phyloP scores from a whole-genome alignment of 148 eudicot genomes.

The Cornus controversa region DNA sequence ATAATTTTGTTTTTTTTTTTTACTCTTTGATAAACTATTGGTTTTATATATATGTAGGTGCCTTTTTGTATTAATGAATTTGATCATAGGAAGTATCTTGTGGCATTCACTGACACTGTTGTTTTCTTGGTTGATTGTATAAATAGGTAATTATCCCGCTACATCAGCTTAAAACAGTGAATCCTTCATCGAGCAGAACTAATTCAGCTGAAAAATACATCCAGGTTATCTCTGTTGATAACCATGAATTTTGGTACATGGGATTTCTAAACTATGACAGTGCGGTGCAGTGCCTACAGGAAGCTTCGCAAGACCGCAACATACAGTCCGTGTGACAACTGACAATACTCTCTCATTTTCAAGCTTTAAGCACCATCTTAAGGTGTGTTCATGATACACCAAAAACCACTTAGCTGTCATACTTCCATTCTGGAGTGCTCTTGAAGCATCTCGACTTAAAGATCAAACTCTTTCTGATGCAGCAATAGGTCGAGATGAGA shows the following conservation, averaged over 20 bases:
- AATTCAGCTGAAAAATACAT: conserved; percentile 80
- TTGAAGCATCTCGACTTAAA: background rate
- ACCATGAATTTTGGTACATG: conserved; percentile 96
- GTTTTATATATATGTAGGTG: background rate
- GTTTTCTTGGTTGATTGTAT: background rate
- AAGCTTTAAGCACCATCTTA: background rate
- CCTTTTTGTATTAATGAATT: background rate
- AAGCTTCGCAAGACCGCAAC: conserved; percentile 38
- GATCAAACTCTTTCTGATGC: background rate
- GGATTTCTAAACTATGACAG: conserved; percentile 72
- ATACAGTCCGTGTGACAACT: conserved; percentile 46
- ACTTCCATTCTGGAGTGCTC: background rate
- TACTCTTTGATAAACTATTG: no score
- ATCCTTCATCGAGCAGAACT: conserved; percentile 68
- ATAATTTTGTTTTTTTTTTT: no score
- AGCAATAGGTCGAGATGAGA: background rate
- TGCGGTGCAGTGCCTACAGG: conserved; percentile 59
- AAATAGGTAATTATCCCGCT: conserved; percentile 82
- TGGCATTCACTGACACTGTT: background rate
- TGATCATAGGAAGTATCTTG: background rate
- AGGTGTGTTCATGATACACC: background rate
- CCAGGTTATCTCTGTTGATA: conserved; percentile 82
- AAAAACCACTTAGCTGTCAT: background rate
- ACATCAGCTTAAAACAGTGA: conserved; percentile 81
- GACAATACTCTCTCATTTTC: conserved; percentile 8